A percentile compares a stretch with the other conserved stretches of the same genome.
These are phyloP conservation scores for Monosporozyma aerobia DNA, from an alignment of 805 yeast genomes.

Conservation along the genomic window DNA sequence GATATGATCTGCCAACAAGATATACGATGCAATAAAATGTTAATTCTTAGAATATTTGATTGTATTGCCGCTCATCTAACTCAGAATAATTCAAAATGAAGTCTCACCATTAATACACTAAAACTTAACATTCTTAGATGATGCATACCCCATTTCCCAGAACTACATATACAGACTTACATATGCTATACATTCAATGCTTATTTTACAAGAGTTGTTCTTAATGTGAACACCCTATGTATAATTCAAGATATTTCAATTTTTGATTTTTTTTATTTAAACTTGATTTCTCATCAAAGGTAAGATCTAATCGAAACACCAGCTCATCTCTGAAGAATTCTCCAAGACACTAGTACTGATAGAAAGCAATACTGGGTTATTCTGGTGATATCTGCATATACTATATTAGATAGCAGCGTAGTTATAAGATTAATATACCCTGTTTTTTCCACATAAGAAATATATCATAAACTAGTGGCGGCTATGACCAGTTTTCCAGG, in stretches of 20 bases:
- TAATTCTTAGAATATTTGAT: conserved; percentile 37
- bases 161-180: background rate
- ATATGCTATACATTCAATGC: background rate
- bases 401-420: background rate
- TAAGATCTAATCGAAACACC: background rate
- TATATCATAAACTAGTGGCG: conserved; percentile 12
- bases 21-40: conserved; percentile 35
- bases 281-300: background rate
- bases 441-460: background rate
- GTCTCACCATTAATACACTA: too few relatives aligned
- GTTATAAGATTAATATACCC: background rate
- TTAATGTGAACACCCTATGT: background rate
- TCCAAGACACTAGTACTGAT: background rate
- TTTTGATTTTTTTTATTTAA: background rate
- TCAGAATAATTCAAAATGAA: background rate
- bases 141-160: background rate
- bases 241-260: background rate
- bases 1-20: conserved; percentile 30
- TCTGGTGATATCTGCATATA: background rate
- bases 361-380: background rate
- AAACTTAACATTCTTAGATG: background rate
- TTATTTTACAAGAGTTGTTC: background rate
- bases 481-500: conserved; percentile 27
- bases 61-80: conserved; percentile 28
- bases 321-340: background rate